These are phyloP conservation scores for Gregarina niphandrodes DNA, from an alignment of 169 alveolate species.

Conservation along the genomic window DNA sequence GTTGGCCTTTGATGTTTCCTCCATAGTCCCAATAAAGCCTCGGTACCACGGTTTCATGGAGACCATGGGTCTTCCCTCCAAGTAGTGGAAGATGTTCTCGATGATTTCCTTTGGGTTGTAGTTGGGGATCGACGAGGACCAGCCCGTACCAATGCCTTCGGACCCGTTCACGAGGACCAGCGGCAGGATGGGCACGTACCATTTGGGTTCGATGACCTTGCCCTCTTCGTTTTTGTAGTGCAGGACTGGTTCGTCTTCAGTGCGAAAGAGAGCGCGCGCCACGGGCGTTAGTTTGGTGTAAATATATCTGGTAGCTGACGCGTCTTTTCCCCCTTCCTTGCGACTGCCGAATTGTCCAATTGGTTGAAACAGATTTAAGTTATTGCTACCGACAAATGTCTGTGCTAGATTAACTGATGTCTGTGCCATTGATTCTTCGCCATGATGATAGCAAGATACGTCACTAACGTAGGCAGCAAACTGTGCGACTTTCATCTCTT, in stretches of 20 bases:
- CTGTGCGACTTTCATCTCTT: slow-evolving; percentile 81
- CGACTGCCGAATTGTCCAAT: slow-evolving; percentile 98
- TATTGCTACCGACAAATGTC: slow-evolving; percentile 87
- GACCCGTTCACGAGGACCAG: slow-evolving; percentile 91
- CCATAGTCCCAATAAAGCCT: slow-evolving; percentile 77
- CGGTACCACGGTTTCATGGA: slow-evolving; percentile 90
- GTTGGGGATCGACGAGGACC: slow-evolving; percentile 76
- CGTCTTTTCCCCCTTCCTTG: slow-evolving; percentile 91
- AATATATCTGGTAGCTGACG: slow-evolving; percentile 70
- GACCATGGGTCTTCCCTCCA: slow-evolving; percentile 54
- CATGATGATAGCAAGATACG: slow-evolving; percentile 98
- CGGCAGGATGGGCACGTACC: slow-evolving; percentile 92
- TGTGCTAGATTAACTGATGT: slow-evolving; percentile 97
- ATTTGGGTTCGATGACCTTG: slow-evolving; percentile 86
- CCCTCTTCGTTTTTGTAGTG: slow-evolving; percentile 75
- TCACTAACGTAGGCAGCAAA: slow-evolving; percentile 81
- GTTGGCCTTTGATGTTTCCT: too few relatives aligned
- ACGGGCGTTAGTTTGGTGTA: slow-evolving; percentile 49
- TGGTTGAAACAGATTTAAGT: slow-evolving; percentile 46
- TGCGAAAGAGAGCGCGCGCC: slow-evolving; percentile 48
- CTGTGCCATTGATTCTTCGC: slow-evolving; percentile 79
- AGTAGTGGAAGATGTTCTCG: slow-evolving; percentile 40
- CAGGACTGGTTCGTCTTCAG: slow-evolving; percentile 37
- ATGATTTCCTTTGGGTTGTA: slow-evolving; percentile 83
- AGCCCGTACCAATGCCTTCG: slow-evolving; percentile 81